A percentile compares a stretch with the other conserved stretches of the same genome.
Conservation (phyloP, 140 eudicot species). For the Anethum foeniculum region DNA sequence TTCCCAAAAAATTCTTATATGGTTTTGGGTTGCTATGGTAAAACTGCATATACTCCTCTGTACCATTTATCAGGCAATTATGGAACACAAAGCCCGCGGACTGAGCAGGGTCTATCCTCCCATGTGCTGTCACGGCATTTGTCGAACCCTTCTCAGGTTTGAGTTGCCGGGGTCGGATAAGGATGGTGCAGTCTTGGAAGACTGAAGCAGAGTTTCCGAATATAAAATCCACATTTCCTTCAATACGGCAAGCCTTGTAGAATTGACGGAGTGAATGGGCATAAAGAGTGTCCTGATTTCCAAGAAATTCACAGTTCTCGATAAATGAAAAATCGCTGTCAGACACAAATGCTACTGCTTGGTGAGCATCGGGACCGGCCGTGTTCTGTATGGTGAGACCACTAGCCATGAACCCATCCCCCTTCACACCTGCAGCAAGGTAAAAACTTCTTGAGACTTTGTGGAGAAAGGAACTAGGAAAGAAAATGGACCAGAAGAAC, state of each 20-base stretch:
- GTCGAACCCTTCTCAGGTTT: constrained; percentile 54
- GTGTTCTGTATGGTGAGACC: constrained; percentile 64
- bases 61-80: constrained; percentile 61
- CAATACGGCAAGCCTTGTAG: constrained; percentile 60
- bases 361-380: constrained; percentile 68
- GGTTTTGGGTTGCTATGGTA: constrained; percentile 45
- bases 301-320: constrained; percentile 59
- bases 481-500: background rate
- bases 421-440: constrained; percentile 43
- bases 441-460: background rate
- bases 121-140: constrained; percentile 66
- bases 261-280: constrained; percentile 64
- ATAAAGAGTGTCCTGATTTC: constrained; percentile 80
- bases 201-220: constrained; percentile 69
- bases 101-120: constrained; percentile 62
- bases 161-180: constrained; percentile 48
- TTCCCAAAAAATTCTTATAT: constrained; percentile 51
- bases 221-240: constrained; percentile 73
- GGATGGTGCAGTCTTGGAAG: constrained; percentile 64
- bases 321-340: constrained; percentile 53
- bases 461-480: background rate
- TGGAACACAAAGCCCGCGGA: constrained; percentile 58
- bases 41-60: constrained; percentile 50
- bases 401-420: constrained; percentile 79
- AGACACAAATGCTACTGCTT: constrained; percentile 78